Conservation (phyloP, 805 yeast genomes). For the Komagataella pseudopastoris region DNA sequence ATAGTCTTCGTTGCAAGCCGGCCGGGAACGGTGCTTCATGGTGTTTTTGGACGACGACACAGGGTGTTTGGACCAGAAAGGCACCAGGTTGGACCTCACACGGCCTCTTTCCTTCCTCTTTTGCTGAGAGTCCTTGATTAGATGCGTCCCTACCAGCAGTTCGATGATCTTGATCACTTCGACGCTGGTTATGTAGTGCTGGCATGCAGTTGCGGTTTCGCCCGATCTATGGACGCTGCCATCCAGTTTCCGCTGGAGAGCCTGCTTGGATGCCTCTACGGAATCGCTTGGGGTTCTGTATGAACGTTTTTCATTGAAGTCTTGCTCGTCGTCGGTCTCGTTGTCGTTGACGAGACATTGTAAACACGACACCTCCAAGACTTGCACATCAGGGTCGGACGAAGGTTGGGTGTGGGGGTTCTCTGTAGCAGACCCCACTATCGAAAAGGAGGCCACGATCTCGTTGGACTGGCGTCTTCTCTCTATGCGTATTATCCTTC, state of each 20-base stretch:
- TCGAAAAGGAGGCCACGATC: slow-evolving; percentile 33
- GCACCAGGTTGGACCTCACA: slow-evolving; percentile 50
- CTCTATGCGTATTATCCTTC: slow-evolving; percentile 47
- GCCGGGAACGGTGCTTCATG: slow-evolving; percentile 5
- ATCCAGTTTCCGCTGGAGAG: slow-evolving; percentile 1
- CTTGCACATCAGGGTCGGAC: slow-evolving; percentile 26
- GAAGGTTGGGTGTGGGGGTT: slow-evolving; percentile 27
- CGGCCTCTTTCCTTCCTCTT: slow-evolving; percentile 55
- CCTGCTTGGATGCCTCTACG: not conserved
- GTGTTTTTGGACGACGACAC: slow-evolving; percentile 27
- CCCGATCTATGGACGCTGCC: slow-evolving; percentile 1
- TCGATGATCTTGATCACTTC: slow-evolving; percentile 58
- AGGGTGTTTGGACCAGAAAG: slow-evolving; percentile 53
- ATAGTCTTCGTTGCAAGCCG: slow-evolving; percentile 14
- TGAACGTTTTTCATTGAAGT: slow-evolving; percentile 3
- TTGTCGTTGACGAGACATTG: slow-evolving; percentile 26
- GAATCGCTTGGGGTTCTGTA: not conserved
- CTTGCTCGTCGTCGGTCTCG: slow-evolving; percentile 12
- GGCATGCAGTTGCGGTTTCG: slow-evolving; percentile 6
- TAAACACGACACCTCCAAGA: slow-evolving; percentile 47
- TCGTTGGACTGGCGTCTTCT: slow-evolving; percentile 34
- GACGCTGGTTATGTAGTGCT: slow-evolving; percentile 47
- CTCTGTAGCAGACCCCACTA: slow-evolving; percentile 37
- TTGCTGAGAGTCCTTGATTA: slow-evolving; percentile 27
- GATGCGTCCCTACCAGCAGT: slow-evolving; percentile 36